Conservation (phyloP, 768 basidiomycete genomes). For the Pleurotus platypus region DNA sequence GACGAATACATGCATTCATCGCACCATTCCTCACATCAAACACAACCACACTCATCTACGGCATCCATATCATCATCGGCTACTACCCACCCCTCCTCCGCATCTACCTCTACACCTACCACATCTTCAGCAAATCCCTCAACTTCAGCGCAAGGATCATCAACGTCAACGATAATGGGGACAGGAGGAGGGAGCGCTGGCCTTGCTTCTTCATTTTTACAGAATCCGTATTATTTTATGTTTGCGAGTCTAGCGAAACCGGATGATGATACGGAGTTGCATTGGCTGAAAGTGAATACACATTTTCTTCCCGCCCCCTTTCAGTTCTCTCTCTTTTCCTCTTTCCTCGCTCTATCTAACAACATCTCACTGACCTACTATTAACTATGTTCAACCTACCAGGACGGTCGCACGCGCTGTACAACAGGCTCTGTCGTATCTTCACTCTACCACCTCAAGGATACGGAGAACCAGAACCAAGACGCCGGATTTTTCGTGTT, state of each 20-base stretch:
- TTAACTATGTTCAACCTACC: constrained; percentile 4
- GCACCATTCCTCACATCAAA: too few relatives aligned
- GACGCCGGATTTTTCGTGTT: constrained; percentile 97
- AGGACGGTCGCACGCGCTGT: constrained; percentile 89
- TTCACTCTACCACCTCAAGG: constrained; percentile 88
- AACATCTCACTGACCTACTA: not conserved
- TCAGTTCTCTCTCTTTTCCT: too few relatives aligned
- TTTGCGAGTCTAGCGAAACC: constrained; percentile 88
- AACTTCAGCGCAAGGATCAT: too few relatives aligned
- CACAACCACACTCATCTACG: too few relatives aligned
- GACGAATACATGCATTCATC: too few relatives aligned
- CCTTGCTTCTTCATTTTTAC: constrained; percentile 64
- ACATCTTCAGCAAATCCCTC: too few relatives aligned
- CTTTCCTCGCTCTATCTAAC: too few relatives aligned
- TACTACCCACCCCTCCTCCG: too few relatives aligned
- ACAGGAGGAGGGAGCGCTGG: constrained; percentile 21
- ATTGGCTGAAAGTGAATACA: constrained; percentile 59
- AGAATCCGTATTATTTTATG: constrained; percentile 96
- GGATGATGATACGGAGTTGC: constrained; percentile 85
- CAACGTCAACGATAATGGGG: too few relatives aligned
- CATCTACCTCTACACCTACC: too few relatives aligned
- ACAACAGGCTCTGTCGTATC: constrained; percentile 91
- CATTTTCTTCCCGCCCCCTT: not conserved
- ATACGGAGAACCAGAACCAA: constrained; percentile 48
- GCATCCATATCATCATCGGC: too few relatives aligned